Percentiles rank a stretch among this genome's conserved stretches.
Conservation (phyloP, 192 early-diverging fungal genomes). For the Coemansia sp. region DNA sequence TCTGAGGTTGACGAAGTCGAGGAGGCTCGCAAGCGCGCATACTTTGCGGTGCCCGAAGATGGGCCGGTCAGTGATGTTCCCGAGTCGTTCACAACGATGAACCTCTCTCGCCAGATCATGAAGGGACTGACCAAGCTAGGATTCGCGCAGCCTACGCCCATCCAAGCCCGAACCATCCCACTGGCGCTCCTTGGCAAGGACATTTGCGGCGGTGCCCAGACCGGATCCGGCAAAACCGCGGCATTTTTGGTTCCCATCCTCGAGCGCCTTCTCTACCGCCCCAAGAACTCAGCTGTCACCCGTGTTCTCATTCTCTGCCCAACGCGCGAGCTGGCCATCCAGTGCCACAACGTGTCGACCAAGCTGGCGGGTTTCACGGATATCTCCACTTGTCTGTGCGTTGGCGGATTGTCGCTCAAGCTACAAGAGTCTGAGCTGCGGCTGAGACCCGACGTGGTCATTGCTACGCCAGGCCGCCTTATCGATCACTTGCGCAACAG, state of each 20-base stretch:
- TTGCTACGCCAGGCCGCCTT: conserved; percentile 97
- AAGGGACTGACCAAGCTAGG: conserved; percentile 88
- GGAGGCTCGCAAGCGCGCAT: conserved; percentile 56
- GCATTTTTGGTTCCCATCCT: conserved; percentile 96
- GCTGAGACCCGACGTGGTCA: conserved; percentile 88
- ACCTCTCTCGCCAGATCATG: conserved; percentile 94
- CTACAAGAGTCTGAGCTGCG: conserved; percentile 87
- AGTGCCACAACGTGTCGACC: conserved; percentile 90
- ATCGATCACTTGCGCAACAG: conserved; percentile 98
- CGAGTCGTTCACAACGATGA: conserved; percentile 90
- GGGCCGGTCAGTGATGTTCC: conserved; percentile 55
- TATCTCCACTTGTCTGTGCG: conserved; percentile 83
- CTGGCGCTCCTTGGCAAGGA: conserved; percentile 94
- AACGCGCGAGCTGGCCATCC: conserved; percentile 97
- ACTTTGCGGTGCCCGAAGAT: conserved; percentile 42
- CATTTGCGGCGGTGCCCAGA: conserved; percentile 97
- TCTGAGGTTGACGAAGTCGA: conserved; percentile 57
- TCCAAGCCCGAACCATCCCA: conserved; percentile 93
- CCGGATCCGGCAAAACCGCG: conserved; percentile 98
- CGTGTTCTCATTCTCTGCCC: conserved; percentile 94
- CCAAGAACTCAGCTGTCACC: conserved; percentile 74
- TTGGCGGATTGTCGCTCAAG: conserved; percentile 88
- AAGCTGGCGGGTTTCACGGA: conserved; percentile 90
- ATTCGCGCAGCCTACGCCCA: conserved; percentile 91
- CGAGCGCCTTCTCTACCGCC: conserved; percentile 92